Conservation (phyloP, 2,329 filamentous ascomycete species). For the Colletotrichum sp. region DNA sequence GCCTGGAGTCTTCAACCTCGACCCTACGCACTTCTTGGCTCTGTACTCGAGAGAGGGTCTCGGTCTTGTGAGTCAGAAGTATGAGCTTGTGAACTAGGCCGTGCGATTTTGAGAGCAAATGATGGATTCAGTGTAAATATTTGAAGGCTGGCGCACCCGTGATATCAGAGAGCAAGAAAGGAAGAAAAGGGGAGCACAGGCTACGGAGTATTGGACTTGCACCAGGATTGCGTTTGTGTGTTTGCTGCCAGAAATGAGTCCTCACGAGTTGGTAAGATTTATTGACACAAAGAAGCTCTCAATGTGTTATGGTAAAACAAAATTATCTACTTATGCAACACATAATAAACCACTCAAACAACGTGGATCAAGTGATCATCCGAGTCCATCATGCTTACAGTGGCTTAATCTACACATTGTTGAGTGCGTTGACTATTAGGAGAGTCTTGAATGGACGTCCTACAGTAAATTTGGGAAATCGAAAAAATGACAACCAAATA, state of each 20-base stretch:
- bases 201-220: not conserved
- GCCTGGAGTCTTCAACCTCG: constrained; percentile 31
- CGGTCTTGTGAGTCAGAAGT: constrained; percentile 28
- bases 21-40: constrained; percentile 28
- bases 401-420: not conserved
- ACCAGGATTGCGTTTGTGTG: not conserved
- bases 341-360: not conserved
- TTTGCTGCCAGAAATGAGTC: not conserved
- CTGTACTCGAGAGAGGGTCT: constrained; percentile 30
- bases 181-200: not conserved
- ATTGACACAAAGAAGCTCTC: not conserved
- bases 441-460: not conserved
- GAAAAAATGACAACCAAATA: fast-evolving
- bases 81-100: not conserved
- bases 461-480: not conserved
- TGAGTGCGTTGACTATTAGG: not conserved
- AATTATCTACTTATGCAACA: not conserved
- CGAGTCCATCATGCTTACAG: not conserved
- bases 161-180: not conserved
- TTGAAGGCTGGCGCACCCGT: fast-evolving
- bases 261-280: not conserved
- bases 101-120: not conserved
- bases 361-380: not conserved
- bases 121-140: not conserved
- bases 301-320: fast-evolving